Evolutionary conservation across 441 rosid genomes (phyloP), one percentile per base, ranked within the genome.

Genomic region (Rhodomyrtus psidioides): DNA sequence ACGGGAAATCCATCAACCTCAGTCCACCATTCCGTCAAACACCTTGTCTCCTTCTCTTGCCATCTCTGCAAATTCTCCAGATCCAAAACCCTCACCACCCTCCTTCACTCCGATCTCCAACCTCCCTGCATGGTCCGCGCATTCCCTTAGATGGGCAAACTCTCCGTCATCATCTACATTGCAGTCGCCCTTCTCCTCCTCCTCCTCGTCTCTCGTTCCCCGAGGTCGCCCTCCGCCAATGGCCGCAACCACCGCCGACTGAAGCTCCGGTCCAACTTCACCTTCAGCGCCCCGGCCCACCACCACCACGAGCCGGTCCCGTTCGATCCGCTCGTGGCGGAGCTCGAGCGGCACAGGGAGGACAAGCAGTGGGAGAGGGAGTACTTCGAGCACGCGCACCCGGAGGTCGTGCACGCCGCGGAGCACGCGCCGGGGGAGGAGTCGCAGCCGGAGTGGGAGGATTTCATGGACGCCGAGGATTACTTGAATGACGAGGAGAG

Each of bases 401-500:
- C 95, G 4, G 98, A 94, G 81, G 55, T 93, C 10, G 70, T 65
- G 6, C 27, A 74, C 10, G 88, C 89, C 19, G 75, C 27, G 74
- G 91, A 92, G 4, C n/a, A 92, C 6, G 96, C 99, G 16, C 96
- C 98, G 57, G 99, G 91, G 54, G 96, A 94, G 58, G 98, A 96
- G 92, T 83, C 94, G 1, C 98, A 95, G 89, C 99, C 99, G 53
- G 99, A 96, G 93, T 95, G 97, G 99, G 99, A 93, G 81, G 98
- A 95, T 85, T 95, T 96, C 90, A 91, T 94, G 92, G 92, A 96
- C 84, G 98, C 97, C 7, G 99, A 97, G 90, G 99, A 97, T 90
- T 96, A 94, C 88, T 91, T 97, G 92, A 97, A 96, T 44, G 93
- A 95, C 79, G 95, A 95, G 86, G 94, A 95, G 70, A 96, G 91